Conservation (phyloP, 108 stramenopile species). For the Cyclotella choctawhatcheeana region DNA sequence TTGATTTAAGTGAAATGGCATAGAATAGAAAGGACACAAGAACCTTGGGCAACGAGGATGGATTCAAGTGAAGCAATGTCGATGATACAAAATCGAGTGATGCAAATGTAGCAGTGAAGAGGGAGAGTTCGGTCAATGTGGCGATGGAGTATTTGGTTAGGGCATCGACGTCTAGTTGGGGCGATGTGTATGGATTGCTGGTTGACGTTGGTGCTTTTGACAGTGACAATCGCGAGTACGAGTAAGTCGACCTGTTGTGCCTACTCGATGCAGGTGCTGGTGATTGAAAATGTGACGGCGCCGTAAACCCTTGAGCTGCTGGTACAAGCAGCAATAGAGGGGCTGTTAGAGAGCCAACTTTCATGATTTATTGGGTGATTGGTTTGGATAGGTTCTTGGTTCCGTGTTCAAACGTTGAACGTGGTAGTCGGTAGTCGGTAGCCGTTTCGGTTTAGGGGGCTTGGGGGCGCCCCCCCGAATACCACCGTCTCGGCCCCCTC, state of each 20-base stretch:
- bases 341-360: not conserved
- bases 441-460: too few species aligned
- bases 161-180: conserved; percentile 39
- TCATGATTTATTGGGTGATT: not conserved
- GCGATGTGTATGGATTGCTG: conserved; percentile 36
- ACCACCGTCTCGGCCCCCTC: too few species aligned
- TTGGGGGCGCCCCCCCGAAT: too few species aligned
- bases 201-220: not conserved
- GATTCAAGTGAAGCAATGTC: not conserved
- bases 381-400: too few species aligned
- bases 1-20: conserved; percentile 49
- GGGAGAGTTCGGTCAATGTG: conserved; percentile 26
- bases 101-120: conserved; percentile 31
- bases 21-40: conserved; percentile 29
- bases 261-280: not conserved
- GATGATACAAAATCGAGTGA: conserved; percentile 24
- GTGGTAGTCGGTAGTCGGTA: too few species aligned
- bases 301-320: not conserved
- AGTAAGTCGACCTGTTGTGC: too few species aligned
- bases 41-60: conserved; percentile 31
- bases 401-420: too few species aligned
- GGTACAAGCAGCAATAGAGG: not conserved
- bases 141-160: conserved; percentile 35
- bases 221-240: too few species aligned
- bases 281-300: not conserved